Conservation (phyloP, 257 asterid genomes). For the Nicotiana benthamiana region DNA sequence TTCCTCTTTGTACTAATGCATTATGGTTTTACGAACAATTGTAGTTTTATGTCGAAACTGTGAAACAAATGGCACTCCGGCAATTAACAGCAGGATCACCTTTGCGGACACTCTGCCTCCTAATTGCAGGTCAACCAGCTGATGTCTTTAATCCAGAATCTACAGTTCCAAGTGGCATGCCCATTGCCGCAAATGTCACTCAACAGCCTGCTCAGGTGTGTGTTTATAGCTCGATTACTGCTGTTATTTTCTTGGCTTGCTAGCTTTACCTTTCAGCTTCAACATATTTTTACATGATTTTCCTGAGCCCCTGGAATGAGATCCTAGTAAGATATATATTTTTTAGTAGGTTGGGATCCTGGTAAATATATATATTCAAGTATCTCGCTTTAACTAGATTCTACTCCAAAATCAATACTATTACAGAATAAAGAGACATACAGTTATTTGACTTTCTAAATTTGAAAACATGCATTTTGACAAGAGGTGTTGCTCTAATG, state of each 20-base stretch:
- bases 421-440: neutral
- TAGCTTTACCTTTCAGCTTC: neutral
- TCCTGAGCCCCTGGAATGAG: neutral
- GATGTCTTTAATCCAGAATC: slow-evolving; percentile 59
- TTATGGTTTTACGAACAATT: neutral
- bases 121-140: slow-evolving; percentile 91
- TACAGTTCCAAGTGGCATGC: slow-evolving; percentile 31
- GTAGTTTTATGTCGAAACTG: slow-evolving; percentile 86
- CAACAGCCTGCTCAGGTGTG: slow-evolving; percentile 73
- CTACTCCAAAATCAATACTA: neutral
- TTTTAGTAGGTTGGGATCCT: neutral
- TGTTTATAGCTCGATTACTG: neutral
- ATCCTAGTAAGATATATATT: neutral
- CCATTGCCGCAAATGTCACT: slow-evolving; percentile 35
- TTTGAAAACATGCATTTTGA: neutral
- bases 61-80: slow-evolving; percentile 80
- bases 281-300: neutral
- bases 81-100: slow-evolving; percentile 90
- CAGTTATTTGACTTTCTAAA: neutral
- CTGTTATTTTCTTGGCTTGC: neutral
- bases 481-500: too few species aligned
- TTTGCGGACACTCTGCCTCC: slow-evolving; percentile 79
- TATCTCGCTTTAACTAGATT: neutral
- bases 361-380: neutral
- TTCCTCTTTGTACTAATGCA: neutral